Evolutionary conservation across 108 stramenopile genomes (phyloP), one percentile per base, ranked within the genome.

Genomic region (Nannochloropsis granulata): DNA sequence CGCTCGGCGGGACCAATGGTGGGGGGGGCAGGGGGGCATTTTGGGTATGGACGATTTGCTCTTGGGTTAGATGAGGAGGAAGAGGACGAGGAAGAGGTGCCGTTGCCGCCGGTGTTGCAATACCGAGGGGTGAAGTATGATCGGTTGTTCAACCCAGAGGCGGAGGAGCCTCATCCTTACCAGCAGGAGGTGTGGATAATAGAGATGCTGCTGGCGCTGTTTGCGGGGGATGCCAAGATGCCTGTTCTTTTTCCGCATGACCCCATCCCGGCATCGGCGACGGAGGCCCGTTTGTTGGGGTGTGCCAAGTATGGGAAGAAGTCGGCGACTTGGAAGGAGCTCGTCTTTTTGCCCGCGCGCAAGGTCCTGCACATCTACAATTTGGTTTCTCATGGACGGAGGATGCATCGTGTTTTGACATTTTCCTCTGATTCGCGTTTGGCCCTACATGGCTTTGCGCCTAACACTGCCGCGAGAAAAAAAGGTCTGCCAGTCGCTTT

Each of bases 241-340:
- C 56, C 56, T 3, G 2, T 71, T 10, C 56, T 71, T 16, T 71
- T 71, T n/a, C 56, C 56, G 56, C 56, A 71, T 71, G 56, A 71
- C 10, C 56, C 56, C 10, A n/a, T 71, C 21, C 56, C 56, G 56
- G n/a, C n/a, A 7, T n/a, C 1, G 16, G 56, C 56, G 21, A 71
- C 0, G 56, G 56, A 71, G 56, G 56, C 56, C n/a, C 56, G 56
- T 16, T n/a, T 71, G 56, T n/a, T 71, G 21, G 56, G 56, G 56
- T 71, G 56, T 71, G 56, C 56, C 21, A 71, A 71, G 56, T 71
- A 71, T 0, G 56, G 56, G 26, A 42, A 44, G 23, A 42, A 44
- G 80, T 80, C 80, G 23, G 34, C 84, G 79, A 84, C 84, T 13
- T 84, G 84, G 84, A 84, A 84, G 13, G 84, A 84, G 79, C 43